These are phyloP conservation scores for Diphasiastrum complanatum DNA, from an alignment of 83 land plant species.

Conservation along the genomic window DNA sequence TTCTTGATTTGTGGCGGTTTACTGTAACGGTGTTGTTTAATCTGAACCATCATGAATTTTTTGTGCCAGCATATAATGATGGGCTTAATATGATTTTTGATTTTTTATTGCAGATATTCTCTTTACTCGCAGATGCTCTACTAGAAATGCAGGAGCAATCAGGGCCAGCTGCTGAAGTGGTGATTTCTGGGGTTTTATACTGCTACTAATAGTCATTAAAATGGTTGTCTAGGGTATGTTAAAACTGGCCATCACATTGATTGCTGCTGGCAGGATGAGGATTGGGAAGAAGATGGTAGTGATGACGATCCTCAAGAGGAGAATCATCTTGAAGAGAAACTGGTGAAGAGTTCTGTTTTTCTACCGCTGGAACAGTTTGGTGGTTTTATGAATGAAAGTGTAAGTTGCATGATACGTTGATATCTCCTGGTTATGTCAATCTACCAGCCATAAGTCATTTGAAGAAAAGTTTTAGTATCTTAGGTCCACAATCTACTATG, in stretches of 20 bases:
- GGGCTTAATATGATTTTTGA: background rate
- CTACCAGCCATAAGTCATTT: no score
- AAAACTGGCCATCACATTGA: background rate
- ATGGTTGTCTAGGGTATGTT: background rate
- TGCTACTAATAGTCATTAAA: background rate
- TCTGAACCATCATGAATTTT: background rate
- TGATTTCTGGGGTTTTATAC: conserved; percentile 3
- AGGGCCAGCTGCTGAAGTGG: conserved; percentile 48
- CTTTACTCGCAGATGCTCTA: conserved; percentile 60
- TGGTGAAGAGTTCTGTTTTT: no score
- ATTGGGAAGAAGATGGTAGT: conserved; percentile 74
- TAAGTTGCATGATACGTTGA: no score
- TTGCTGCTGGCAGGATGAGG: conserved; percentile 59
- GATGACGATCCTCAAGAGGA: conserved; percentile 30
- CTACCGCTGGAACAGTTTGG: no score
- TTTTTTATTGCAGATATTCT: conserved; percentile 48
- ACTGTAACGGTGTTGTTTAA: background rate
- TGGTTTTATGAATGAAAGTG: no score
- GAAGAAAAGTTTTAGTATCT: no score
- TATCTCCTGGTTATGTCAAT: no score
- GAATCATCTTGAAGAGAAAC: no score
- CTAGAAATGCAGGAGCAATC: conserved; percentile 78
- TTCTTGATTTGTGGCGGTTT: no score
- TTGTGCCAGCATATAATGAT: background rate
- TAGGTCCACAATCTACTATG: no score